Evolutionary conservation across 768 basidiomycete species (phyloP).

Genomic region (Boletus huronensis): DNA sequence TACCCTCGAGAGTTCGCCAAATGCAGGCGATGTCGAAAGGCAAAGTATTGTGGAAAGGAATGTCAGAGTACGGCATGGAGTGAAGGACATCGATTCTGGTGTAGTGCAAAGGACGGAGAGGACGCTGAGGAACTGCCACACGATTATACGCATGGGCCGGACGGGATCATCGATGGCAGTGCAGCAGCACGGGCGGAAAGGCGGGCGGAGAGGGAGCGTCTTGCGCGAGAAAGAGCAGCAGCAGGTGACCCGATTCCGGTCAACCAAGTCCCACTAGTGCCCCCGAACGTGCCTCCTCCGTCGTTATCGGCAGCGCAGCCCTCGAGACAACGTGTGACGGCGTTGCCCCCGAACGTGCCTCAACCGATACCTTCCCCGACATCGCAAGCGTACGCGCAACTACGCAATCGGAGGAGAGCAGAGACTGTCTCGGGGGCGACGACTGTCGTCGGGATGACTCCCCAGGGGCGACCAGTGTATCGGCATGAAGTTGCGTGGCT

Average conservation of each 20-base stretch:
- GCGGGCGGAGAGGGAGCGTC: constrained; percentile 37
- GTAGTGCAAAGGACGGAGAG: constrained; percentile 60
- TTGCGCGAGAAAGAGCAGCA: constrained; percentile 24
- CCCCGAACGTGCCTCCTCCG: constrained; percentile 17
- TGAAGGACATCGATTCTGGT: constrained; percentile 96
- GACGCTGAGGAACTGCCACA: constrained; percentile 36
- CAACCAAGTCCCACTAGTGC: constrained; percentile 8
- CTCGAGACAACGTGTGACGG: constrained; percentile 26
- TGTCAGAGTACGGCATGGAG: constrained; percentile 97
- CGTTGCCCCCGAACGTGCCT: constrained; percentile 27
- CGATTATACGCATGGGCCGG: constrained; percentile 20
- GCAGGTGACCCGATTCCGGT: constrained; percentile 12
- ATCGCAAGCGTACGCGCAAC: constrained; percentile 15
- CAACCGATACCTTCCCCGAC: constrained; percentile 23
- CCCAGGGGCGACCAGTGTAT: constrained; percentile 27
- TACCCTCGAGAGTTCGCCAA: constrained; percentile 96
- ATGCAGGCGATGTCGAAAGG: constrained; percentile 92
- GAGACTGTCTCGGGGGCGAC: constrained; percentile 34
- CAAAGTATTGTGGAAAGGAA: constrained; percentile 97
- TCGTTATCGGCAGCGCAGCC: constrained; percentile 11
- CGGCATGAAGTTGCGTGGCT: constrained; percentile 30
- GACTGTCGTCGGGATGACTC: constrained; percentile 25
- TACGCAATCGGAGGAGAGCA: constrained; percentile 31
- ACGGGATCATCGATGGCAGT: constrained; percentile 11
- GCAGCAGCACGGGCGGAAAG: constrained; percentile 30